Conservation (phyloP, 768 basidiomycete species). For the Tricholoma saponaceum region DNA sequence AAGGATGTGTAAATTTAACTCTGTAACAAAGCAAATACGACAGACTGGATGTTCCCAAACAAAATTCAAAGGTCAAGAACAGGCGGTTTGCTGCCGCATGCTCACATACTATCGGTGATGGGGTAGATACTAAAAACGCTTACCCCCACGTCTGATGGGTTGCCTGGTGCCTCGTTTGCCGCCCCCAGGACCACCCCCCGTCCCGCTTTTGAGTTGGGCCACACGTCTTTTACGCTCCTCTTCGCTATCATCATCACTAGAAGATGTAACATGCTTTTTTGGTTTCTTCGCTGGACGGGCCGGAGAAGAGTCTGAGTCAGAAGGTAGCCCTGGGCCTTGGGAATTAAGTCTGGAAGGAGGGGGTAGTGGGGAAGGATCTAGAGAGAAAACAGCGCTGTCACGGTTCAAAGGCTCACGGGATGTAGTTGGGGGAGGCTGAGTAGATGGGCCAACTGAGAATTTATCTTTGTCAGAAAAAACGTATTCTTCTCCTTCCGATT, state of each 20-base stretch:
- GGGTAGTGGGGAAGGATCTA: slow-evolving; percentile 10
- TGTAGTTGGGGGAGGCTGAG: not conserved
- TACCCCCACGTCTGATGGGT: slow-evolving; percentile 73
- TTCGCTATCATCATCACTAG: slow-evolving; percentile 59
- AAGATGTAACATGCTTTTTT: slow-evolving; percentile 32
- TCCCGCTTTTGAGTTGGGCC: slow-evolving; percentile 36
- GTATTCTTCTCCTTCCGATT: slow-evolving; percentile 34
- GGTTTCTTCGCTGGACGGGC: slow-evolving; percentile 47
- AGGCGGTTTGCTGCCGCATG: not conserved
- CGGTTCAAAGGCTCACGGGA: slow-evolving; percentile 1
- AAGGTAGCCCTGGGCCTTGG: slow-evolving; percentile 21
- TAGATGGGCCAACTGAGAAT: not conserved
- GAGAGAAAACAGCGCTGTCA: slow-evolving; percentile 3
- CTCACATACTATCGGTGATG: not conserved
- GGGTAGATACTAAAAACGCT: slow-evolving; percentile 50
- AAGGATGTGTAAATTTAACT: not conserved
- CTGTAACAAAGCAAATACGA: too few relatives aligned
- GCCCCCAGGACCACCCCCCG: slow-evolving; percentile 24
- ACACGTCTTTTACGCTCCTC: slow-evolving; percentile 41
- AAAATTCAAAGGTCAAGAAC: not conserved
- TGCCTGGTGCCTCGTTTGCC: slow-evolving; percentile 56
- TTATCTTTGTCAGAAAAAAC: slow-evolving; percentile 12
- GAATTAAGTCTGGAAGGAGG: slow-evolving; percentile 19
- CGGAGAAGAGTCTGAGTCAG: slow-evolving; percentile 55
- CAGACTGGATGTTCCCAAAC: not conserved